These are phyloP conservation scores for Cryptococcus sp. DNA, from an alignment of 1,284 basidiomycete species.

Conservation along the genomic window DNA sequence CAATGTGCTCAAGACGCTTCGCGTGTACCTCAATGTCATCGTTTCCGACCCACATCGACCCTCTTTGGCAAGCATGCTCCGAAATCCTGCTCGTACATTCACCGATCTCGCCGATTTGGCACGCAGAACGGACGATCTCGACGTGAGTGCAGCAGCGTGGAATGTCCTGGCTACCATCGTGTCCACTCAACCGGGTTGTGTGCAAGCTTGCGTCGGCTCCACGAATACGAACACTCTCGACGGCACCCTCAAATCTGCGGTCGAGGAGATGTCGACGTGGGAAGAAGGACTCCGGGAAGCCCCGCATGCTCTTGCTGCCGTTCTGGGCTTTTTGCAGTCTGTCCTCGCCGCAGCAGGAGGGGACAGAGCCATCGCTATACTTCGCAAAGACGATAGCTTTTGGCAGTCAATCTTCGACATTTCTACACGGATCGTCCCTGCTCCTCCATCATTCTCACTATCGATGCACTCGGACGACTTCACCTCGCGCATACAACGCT, in stretches of 20 bases:
- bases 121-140: constrained; percentile 18
- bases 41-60: constrained; percentile 29
- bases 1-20: constrained; percentile 29
- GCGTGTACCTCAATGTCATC: constrained; percentile 38
- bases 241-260: constrained; percentile 57
- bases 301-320: constrained; percentile 72
- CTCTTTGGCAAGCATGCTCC: constrained; percentile 43
- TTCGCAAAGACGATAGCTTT: constrained; percentile 33
- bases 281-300: constrained; percentile 71
- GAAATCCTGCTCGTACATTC: constrained; percentile 33
- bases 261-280: constrained; percentile 66
- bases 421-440: constrained; percentile 35
- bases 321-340: constrained; percentile 75
- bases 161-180: constrained; percentile 78
- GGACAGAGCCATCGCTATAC: constrained; percentile 20
- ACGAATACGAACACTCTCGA: constrained; percentile 58
- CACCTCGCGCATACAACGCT: constrained; percentile 53
- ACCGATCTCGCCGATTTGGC: constrained; percentile 27
- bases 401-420: constrained; percentile 45
- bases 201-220: constrained; percentile 76
- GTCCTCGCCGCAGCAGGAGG: constrained; percentile 54
- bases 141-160: constrained; percentile 75
- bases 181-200: constrained; percentile 83
- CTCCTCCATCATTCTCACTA: constrained; percentile 36
- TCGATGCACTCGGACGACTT: constrained; percentile 45